These are phyloP conservation scores for Syzygium malaccense DNA, from an alignment of 441 rosid genomes.

Conservation along the genomic window DNA sequence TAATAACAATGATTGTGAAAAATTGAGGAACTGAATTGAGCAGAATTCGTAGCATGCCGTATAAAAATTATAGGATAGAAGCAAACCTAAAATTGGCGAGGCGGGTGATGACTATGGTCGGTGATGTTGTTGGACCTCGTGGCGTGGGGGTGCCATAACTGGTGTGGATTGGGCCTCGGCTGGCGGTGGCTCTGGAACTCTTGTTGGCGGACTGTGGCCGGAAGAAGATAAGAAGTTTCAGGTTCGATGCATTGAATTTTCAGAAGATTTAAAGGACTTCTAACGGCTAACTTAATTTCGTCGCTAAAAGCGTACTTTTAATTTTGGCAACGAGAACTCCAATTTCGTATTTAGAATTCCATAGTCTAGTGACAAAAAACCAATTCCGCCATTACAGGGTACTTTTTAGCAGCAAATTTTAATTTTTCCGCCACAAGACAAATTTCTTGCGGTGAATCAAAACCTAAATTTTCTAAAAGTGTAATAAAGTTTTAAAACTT, in stretches of 20 bases:
- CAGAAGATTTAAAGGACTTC: not conserved
- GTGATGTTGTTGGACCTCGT: not conserved
- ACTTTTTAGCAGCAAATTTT: no score
- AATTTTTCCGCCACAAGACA: no score
- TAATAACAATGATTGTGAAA: not conserved
- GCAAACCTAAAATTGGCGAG: not conserved
- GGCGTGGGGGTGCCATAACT: not conserved
- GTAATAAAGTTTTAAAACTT: no score
- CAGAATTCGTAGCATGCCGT: not conserved
- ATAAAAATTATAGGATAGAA: not conserved
- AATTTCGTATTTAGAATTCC: no score
- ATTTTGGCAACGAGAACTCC: no score
- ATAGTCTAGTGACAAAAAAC: no score
- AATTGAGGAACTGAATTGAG: not conserved
- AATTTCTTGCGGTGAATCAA: no score
- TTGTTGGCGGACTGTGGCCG: not conserved
- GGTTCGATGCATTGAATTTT: not conserved
- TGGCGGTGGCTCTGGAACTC: not conserved
- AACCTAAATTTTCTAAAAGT: no score
- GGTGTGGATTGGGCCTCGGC: not conserved
- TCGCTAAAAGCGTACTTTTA: no score
- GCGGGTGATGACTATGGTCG: not conserved
- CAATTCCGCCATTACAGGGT: no score
- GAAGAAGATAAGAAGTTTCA: not conserved
- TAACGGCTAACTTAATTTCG: no score